These are phyloP conservation scores for Gillenia trifoliata DNA, from an alignment of 306 rosid genomes.

Conservation along the genomic window DNA sequence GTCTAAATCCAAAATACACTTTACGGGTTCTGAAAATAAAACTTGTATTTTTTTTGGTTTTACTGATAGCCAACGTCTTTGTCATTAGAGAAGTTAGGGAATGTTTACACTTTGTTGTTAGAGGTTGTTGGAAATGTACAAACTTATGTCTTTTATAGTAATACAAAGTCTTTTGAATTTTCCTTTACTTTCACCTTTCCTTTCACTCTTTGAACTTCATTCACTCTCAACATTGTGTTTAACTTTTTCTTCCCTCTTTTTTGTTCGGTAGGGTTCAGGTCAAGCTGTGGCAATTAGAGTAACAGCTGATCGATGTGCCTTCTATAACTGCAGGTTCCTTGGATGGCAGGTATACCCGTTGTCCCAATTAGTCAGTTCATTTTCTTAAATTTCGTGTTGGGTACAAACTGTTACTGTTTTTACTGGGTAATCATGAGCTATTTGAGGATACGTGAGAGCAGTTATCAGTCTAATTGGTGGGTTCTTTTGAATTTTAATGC, in stretches of 20 bases:
- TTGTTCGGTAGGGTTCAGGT: constrained; percentile 67
- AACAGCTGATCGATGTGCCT: constrained; percentile 85
- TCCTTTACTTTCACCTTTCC: not conserved
- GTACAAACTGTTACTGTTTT: not conserved
- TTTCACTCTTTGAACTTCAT: not conserved
- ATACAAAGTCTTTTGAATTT: not conserved
- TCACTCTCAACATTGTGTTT: not conserved
- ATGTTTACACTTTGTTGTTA: not conserved
- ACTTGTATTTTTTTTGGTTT: not conserved
- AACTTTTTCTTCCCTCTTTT: constrained; percentile 3
- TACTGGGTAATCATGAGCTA: not conserved
- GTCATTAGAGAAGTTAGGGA: not conserved
- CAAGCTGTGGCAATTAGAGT: constrained; percentile 97
- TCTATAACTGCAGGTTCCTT: constrained; percentile 89
- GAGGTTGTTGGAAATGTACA: not conserved
- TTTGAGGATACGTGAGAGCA: constrained; percentile 5
- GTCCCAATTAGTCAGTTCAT: not conserved
- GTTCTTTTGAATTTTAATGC: constrained; percentile 22
- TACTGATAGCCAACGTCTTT: not conserved
- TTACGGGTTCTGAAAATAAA: not conserved
- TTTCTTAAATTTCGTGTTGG: not conserved
- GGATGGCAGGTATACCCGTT: constrained; percentile 83
- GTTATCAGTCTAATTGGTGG: not conserved
- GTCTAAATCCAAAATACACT: not conserved
- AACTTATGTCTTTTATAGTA: not conserved